These are phyloP conservation scores for Mediolabrus comicus DNA, from an alignment of 108 stramenopile species.

Conservation along the genomic window DNA sequence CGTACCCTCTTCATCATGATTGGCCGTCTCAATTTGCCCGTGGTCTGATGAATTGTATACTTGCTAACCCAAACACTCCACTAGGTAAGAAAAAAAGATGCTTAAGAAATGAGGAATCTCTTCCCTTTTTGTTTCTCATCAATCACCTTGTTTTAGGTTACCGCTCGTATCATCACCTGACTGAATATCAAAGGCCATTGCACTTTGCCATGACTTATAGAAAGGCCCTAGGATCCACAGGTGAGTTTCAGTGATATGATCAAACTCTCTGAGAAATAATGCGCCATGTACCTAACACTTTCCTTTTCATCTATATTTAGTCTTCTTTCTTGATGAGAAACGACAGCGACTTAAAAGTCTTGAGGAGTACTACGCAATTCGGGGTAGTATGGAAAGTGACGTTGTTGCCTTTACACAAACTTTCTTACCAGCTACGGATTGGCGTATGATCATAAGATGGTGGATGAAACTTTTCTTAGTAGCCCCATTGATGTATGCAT, in stretches of 20 bases:
- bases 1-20: constrained; percentile 12
- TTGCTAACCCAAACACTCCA: constrained; percentile 8
- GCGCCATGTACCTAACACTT: too few species aligned
- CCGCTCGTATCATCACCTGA: neutral
- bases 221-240: constrained; percentile 13
- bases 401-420: neutral
- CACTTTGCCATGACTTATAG: constrained; percentile 16
- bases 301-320: too few species aligned
- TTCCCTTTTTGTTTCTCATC: too few species aligned
- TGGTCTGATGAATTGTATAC: constrained; percentile 18
- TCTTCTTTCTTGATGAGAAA: constrained; percentile 9
- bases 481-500: neutral
- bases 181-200: constrained; percentile 15
- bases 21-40: constrained; percentile 1
- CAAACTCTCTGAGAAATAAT: too few species aligned
- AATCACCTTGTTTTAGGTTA: too few species aligned
- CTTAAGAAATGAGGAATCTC: too few species aligned
- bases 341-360: constrained; percentile 12
- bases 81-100: constrained; percentile 4
- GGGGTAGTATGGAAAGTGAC: neutral
- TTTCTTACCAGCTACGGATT: neutral
- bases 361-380: constrained; percentile 23
- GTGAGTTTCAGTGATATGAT: too few species aligned
- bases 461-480: neutral
- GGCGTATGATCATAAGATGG: neutral